Evolutionary conservation across 2,329 filamentous ascomycete species (phyloP).

Genomic region (Magnaporthiopsis incrustans): DNA sequence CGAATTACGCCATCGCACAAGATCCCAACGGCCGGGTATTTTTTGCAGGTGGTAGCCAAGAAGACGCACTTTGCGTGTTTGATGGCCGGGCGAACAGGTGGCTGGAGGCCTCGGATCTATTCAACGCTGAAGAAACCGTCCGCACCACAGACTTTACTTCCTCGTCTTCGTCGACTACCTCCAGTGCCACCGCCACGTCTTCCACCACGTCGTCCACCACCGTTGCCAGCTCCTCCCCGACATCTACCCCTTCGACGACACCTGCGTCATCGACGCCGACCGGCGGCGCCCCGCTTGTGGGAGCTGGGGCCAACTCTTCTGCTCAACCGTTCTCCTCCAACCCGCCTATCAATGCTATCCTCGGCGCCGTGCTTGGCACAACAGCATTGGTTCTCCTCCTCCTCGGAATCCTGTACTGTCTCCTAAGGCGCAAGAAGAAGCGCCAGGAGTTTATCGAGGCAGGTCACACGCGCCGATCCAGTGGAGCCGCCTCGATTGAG

Average conservation of each 20-base stretch:
- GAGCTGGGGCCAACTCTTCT: conserved; percentile 14
- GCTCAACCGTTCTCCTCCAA: conserved; percentile 18
- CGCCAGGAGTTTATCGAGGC: conserved; percentile 42
- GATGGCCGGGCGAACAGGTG: conserved; percentile 68
- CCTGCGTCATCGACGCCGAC: conserved; percentile 16
- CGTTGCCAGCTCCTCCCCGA: conserved; percentile 15
- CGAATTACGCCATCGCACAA: conserved; percentile 65
- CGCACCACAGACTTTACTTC: conserved; percentile 23
- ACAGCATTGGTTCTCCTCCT: conserved; percentile 66
- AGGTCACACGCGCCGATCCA: conserved; percentile 34
- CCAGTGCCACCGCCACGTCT: conserved; percentile 16
- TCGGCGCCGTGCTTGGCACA: conserved; percentile 77
- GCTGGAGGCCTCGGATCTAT: conserved; percentile 61
- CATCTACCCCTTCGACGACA: conserved; percentile 14
- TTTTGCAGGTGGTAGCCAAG: conserved; percentile 64
- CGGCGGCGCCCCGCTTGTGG: conserved; percentile 16
- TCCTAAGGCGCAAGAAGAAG: conserved; percentile 50
- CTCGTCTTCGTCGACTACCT: conserved; percentile 22
- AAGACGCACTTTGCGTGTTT: conserved; percentile 68
- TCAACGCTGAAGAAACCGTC: conserved; percentile 40
- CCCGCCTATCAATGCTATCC: conserved; percentile 45
- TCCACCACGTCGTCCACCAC: conserved; percentile 18
- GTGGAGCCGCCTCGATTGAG: conserved; percentile 42
- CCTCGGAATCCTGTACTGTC: conserved; percentile 63
- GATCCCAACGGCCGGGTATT: conserved; percentile 60